A percentile compares a stretch with the other conserved stretches of the same genome.
phyloP scores from a whole-genome alignment of 371 early-diverging fungal genomes.

The Zychaea mexicana region DNA sequence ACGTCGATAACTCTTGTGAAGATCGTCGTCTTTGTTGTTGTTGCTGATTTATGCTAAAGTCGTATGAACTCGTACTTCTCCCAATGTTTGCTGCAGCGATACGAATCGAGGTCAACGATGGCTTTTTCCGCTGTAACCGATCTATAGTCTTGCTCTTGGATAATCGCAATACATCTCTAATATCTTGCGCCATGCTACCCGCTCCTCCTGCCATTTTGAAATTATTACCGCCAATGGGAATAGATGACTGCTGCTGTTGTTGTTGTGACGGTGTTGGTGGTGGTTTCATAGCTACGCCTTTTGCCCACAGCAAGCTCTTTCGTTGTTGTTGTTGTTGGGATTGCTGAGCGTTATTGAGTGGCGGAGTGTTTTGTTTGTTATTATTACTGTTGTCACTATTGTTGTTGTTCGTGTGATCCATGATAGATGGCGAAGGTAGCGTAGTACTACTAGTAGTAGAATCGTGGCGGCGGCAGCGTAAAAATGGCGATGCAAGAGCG shows the following conservation, averaged over 20 bases:
- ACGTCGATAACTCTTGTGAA: neutral
- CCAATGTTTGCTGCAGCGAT: neutral
- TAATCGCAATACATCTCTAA: slow-evolving; percentile 9
- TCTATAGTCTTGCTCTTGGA: slow-evolving; percentile 17
- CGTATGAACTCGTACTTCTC: slow-evolving; percentile 3
- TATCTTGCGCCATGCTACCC: slow-evolving; percentile 9
- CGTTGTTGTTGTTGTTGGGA: neutral
- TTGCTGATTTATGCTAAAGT: neutral
- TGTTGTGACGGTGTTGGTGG: neutral
- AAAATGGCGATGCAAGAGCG: slow-evolving; percentile 70
- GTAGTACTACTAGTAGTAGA: neutral
- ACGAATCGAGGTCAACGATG: neutral
- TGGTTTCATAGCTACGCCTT: slow-evolving; percentile 1
- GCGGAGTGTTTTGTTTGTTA: neutral
- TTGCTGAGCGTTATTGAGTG: neutral
- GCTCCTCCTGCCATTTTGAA: neutral
- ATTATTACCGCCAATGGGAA: neutral
- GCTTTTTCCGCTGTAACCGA: slow-evolving; percentile 2
- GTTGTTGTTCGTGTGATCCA: neutral
- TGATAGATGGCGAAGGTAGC: neutral
- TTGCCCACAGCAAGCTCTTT: slow-evolving; percentile 8
- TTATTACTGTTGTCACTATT: neutral
- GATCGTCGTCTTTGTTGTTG: neutral
- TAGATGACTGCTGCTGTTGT: neutral
- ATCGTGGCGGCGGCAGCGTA: slow-evolving; percentile 24